These are phyloP conservation scores for sunflower (Helianthus annuus) DNA, from an alignment of 129 eudicot species.

Conservation along the genomic window DNA sequence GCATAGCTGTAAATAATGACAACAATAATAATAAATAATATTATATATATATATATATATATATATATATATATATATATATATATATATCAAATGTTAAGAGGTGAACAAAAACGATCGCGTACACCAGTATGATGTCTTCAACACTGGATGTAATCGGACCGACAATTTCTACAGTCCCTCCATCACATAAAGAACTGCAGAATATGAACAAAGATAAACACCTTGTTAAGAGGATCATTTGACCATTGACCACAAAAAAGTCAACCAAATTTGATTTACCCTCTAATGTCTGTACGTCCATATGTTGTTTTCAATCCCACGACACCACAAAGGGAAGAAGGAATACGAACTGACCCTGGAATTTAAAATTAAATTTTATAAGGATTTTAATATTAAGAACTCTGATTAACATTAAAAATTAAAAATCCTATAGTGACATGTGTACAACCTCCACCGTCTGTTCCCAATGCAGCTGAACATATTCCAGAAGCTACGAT, in stretches of 20 bases:
- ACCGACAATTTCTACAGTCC: conserved; percentile 91
- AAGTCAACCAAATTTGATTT: conserved; percentile 17
- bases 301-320: conserved; percentile 95
- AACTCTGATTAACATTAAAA: conserved; percentile 2
- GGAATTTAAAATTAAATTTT: conserved; percentile 30
- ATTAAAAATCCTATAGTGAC: conserved; percentile 14
- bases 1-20: conserved; percentile 75
- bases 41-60: not conserved
- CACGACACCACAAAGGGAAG: conserved; percentile 95
- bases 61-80: not conserved
- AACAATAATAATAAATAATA: not conserved
- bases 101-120: conserved; percentile 1
- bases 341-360: conserved; percentile 96
- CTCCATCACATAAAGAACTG: conserved; percentile 79
- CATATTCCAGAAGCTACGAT: conserved; percentile 94
- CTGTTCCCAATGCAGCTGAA: conserved; percentile 95
- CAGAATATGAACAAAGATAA: conserved; percentile 24
- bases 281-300: conserved; percentile 81
- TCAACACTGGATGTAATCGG: conserved; percentile 92
- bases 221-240: conserved; percentile 5
- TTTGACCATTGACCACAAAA: conserved; percentile 2
- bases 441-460: conserved; percentile 87
- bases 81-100: not conserved
- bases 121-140: conserved; percentile 89
- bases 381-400: conserved; percentile 4